Conservation (phyloP, 306 rosid species). For the Aeschynomene evenia region DNA sequence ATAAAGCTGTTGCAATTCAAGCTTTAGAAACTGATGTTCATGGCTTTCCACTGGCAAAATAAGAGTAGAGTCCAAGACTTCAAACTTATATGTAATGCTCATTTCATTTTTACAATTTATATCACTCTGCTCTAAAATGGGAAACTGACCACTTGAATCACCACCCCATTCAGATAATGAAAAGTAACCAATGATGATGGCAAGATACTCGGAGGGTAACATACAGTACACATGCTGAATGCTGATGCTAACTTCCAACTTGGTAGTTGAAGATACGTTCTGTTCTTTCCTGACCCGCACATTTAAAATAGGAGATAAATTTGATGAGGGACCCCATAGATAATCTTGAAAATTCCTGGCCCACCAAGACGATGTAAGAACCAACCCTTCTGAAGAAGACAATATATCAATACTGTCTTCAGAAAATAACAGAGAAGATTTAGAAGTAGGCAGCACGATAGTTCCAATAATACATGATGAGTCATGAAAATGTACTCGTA, state of each 20-base stretch:
- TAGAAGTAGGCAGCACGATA: constrained; percentile 52
- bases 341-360: constrained; percentile 50
- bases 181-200: constrained; percentile 84
- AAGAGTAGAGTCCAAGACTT: constrained; percentile 76
- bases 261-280: constrained; percentile 37
- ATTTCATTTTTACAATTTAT: constrained; percentile 41
- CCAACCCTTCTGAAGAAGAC: constrained; percentile 72
- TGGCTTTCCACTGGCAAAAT: constrained; percentile 66
- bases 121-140: constrained; percentile 32
- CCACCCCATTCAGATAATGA: constrained; percentile 77
- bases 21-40: constrained; percentile 65
- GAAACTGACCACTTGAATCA: constrained; percentile 39
- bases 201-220: constrained; percentile 84
- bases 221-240: constrained; percentile 86
- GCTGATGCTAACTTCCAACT: constrained; percentile 60
- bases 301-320: constrained; percentile 78
- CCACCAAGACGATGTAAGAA: constrained; percentile 73
- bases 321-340: constrained; percentile 80
- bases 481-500: constrained; percentile 83
- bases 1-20: constrained; percentile 62
- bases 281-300: constrained; percentile 58
- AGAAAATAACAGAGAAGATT: constrained; percentile 51
- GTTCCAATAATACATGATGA: constrained; percentile 75
- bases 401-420: constrained; percentile 60
- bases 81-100: constrained; percentile 62